These are phyloP conservation scores for Cercospora zeina DNA, from an alignment of 2,329 filamentous ascomycete species.

Conservation along the genomic window DNA sequence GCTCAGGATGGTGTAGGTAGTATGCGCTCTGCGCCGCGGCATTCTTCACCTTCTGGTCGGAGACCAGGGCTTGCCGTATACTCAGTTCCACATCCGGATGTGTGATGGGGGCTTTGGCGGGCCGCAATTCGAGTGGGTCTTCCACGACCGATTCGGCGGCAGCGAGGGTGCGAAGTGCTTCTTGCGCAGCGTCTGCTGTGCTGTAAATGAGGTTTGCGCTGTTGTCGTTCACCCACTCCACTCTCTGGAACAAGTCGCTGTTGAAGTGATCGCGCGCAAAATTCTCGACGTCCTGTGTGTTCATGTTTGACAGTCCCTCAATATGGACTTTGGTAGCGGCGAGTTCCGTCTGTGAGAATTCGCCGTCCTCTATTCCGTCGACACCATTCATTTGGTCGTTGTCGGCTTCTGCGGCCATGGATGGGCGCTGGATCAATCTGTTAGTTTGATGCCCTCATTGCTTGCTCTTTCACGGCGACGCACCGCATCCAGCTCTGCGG, in stretches of 20 bases:
- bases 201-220: slow-evolving; percentile 84
- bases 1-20: slow-evolving; percentile 87
- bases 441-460: slow-evolving; percentile 21
- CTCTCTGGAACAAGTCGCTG: slow-evolving; percentile 55
- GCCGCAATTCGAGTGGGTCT: slow-evolving; percentile 61
- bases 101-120: slow-evolving; percentile 63
- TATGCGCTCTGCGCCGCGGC: slow-evolving; percentile 82
- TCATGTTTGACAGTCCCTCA: slow-evolving; percentile 77
- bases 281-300: slow-evolving; percentile 73
- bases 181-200: slow-evolving; percentile 53
- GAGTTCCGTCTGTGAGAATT: slow-evolving; percentile 35
- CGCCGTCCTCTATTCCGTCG: slow-evolving; percentile 39
- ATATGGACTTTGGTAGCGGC: slow-evolving; percentile 73
- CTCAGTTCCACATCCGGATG: slow-evolving; percentile 69
- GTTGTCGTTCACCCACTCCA: slow-evolving; percentile 95
- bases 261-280: slow-evolving; percentile 67
- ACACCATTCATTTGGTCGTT: slow-evolving; percentile 34
- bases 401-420: slow-evolving; percentile 26
- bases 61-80: slow-evolving; percentile 70
- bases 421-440: slow-evolving; percentile 27
- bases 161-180: slow-evolving; percentile 56
- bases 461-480: slow-evolving; percentile 11
- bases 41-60: slow-evolving; percentile 76
- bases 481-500: slow-evolving; percentile 34
- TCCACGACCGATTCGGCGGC: slow-evolving; percentile 27